Percentiles rank a stretch among this genome's conserved stretches.
phyloP scores from a whole-genome alignment of 2,329 filamentous ascomycete genomes.

The Daldinia sp. region DNA sequence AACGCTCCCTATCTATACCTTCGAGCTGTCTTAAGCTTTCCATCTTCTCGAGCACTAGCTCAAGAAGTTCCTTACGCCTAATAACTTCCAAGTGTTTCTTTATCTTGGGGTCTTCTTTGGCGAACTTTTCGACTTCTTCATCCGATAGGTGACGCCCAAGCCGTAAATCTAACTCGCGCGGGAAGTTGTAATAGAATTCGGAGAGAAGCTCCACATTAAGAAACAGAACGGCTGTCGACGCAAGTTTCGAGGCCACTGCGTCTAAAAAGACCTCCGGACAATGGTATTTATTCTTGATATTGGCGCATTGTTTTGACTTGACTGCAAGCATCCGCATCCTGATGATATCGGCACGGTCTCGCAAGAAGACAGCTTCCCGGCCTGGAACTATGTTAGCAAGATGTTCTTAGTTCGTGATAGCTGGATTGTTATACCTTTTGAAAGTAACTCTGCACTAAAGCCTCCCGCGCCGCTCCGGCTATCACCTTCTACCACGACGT shows the following conservation, averaged over 20 bases:
- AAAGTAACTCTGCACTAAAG: conserved; percentile 86
- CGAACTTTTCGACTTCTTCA: conserved; percentile 87
- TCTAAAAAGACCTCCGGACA: conserved; percentile 99
- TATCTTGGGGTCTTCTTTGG: conserved; percentile 91
- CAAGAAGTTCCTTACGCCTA: conserved; percentile 87
- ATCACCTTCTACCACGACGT: conserved; percentile 85
- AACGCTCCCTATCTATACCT: conserved; percentile 69
- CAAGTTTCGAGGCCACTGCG: conserved; percentile 92
- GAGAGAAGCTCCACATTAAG: conserved; percentile 95
- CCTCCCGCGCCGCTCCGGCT: conserved; percentile 87
- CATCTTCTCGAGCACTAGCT: conserved; percentile 95
- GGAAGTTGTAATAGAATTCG: conserved; percentile 98
- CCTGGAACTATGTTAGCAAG: conserved; percentile 61
- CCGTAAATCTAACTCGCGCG: conserved; percentile 85
- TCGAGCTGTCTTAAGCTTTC: conserved; percentile 88
- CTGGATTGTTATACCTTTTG: conserved; percentile 68
- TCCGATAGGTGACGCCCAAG: conserved; percentile 82
- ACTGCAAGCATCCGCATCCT: conserved; percentile 88
- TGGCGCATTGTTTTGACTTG: conserved; percentile 88
- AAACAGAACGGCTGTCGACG: conserved; percentile 94
- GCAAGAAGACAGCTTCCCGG: conserved; percentile 91
- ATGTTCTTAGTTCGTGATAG: neutral
- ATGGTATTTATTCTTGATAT: conserved; percentile 89
- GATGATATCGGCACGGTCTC: conserved; percentile 88
- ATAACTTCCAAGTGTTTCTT: conserved; percentile 91